Conservation (phyloP, 2,329 filamentous ascomycete species). For the Colletotrichum nymphaeae region DNA sequence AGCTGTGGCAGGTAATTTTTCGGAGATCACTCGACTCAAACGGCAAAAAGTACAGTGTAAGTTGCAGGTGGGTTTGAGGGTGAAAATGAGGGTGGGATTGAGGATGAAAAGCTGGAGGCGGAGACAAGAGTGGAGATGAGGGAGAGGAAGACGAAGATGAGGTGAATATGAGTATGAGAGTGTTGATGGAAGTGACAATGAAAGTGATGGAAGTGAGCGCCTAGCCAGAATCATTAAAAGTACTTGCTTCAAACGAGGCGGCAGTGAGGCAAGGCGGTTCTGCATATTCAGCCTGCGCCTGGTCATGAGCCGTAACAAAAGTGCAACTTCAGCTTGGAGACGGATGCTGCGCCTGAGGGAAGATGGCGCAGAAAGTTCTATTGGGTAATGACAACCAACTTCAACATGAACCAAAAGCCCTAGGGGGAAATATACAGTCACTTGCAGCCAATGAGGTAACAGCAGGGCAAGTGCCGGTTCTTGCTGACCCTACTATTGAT, state of each 20-base stretch:
- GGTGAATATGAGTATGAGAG: no score
- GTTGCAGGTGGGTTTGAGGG: no score
- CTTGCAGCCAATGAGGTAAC: neutral
- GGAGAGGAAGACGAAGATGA: no score
- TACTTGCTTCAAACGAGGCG: neutral
- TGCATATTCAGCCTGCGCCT: neutral
- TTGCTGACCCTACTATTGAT: neutral
- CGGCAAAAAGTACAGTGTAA: no score
- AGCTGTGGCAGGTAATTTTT: neutral
- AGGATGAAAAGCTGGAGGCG: no score
- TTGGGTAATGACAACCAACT: neutral
- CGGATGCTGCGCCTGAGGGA: neutral
- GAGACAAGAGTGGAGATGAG: no score
- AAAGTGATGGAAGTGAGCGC: neutral
- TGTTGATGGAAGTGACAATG: no score
- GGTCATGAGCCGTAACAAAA: neutral
- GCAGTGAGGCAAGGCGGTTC: neutral
- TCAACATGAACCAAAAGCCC: neutral
- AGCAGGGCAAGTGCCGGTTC: neutral
- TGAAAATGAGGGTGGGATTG: no score
- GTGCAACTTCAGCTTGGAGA: neutral
- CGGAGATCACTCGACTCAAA: neutral
- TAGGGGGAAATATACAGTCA: neutral
- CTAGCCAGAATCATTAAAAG: neutral
- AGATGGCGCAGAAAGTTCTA: neutral